phyloP scores from a whole-genome alignment of 1,284 basidiomycete species.

The Melanopsichium pennsylvanicum region DNA sequence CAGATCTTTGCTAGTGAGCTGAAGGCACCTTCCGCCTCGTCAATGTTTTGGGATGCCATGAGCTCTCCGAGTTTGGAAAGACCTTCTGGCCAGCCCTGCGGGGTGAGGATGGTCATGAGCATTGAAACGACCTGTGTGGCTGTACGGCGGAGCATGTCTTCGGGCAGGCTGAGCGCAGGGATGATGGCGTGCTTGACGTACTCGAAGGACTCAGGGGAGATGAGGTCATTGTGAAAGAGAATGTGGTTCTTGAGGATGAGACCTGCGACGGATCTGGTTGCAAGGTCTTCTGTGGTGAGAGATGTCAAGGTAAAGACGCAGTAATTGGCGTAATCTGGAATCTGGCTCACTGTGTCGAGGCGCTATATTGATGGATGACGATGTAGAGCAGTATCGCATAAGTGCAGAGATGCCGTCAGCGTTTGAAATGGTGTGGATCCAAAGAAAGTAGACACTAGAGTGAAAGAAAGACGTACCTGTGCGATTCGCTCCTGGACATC shows the following conservation, averaged over 20 bases:
- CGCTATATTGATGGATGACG: no score
- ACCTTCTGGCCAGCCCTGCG: conserved; percentile 61
- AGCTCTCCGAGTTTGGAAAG: conserved; percentile 57
- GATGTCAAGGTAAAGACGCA: conserved; percentile 87
- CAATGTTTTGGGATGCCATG: conserved; percentile 51
- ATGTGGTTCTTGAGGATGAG: conserved; percentile 95
- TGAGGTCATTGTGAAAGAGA: conserved; percentile 56
- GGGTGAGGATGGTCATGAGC: conserved; percentile 61
- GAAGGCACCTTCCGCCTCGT: conserved; percentile 76
- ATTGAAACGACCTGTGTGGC: conserved; percentile 64
- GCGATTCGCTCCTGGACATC: conserved; percentile 59
- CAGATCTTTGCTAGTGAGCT: conserved; percentile 93
- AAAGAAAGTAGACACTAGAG: no score
- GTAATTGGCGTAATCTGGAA: conserved; percentile 83
- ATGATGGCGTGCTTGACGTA: conserved; percentile 63
- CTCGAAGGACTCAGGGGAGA: conserved; percentile 56
- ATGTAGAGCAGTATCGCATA: no score
- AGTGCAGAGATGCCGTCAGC: no score
- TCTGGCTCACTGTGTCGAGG: conserved; percentile 55
- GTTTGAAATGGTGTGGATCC: no score
- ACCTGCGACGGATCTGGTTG: conserved; percentile 92
- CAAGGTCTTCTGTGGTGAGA: conserved; percentile 82
- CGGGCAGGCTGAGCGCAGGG: conserved; percentile 56
- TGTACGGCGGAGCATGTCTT: conserved; percentile 62
- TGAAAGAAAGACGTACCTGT: conserved; percentile 25